phyloP scores from a whole-genome alignment of 169 alveolate species.

The Plasmodium fragile region DNA sequence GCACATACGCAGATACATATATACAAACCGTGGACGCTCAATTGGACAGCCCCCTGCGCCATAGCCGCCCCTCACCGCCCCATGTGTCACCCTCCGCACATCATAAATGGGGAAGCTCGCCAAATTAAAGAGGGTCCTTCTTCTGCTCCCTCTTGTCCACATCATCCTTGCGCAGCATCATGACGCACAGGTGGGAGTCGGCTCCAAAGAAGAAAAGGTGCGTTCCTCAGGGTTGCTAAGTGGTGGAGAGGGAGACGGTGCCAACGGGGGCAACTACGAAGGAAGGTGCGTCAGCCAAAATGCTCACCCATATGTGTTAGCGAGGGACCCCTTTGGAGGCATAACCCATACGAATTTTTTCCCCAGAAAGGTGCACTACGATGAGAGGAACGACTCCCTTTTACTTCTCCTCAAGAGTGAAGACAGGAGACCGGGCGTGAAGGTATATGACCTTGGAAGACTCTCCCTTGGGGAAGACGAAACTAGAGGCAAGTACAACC shows the following conservation, averaged over 20 bases:
- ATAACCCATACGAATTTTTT: not conserved
- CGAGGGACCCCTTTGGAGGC: not conserved
- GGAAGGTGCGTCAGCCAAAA: not conserved
- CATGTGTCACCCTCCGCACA: not conserved
- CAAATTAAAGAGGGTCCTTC: not conserved
- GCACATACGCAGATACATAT: not conserved
- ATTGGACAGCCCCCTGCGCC: not conserved
- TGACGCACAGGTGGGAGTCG: not conserved
- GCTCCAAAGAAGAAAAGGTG: not conserved
- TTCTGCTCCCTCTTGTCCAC: not conserved
- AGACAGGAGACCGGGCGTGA: not conserved
- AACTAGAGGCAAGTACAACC: not conserved
- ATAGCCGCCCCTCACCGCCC: not conserved
- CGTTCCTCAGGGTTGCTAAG: not conserved
- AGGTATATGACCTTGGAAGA: not conserved
- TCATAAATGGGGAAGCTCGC: conserved; percentile 25
- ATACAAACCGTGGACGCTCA: not conserved
- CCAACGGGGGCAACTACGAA: not conserved
- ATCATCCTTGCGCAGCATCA: not conserved
- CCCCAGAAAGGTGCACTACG: not conserved
- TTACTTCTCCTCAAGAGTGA: not conserved
- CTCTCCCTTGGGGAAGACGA: not conserved
- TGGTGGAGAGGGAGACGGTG: not conserved
- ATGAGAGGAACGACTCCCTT: not conserved
- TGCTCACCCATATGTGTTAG: not conserved